These are phyloP conservation scores for Aspergillus ustus DNA, from an alignment of 2,329 filamentous ascomycete genomes.

Conservation along the genomic window DNA sequence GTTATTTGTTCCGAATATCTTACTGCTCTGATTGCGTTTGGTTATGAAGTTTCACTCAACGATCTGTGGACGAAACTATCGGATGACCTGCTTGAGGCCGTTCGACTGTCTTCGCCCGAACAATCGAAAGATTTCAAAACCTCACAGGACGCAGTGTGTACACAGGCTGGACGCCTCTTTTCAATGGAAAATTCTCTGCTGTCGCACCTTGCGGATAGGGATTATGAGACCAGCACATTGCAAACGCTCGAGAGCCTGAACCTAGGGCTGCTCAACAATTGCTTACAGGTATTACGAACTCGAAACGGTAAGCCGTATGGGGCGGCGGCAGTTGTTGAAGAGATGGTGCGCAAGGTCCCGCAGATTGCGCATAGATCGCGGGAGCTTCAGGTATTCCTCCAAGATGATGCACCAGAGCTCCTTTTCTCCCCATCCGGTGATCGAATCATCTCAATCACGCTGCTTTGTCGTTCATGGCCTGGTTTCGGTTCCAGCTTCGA, in stretches of 20 bases:
- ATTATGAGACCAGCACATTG: conserved; percentile 31
- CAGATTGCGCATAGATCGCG: conserved; percentile 45
- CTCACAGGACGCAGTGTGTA: conserved; percentile 72
- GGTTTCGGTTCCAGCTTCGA: conserved; percentile 46
- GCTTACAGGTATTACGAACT: conserved; percentile 54
- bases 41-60: conserved; percentile 55
- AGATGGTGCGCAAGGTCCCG: conserved; percentile 53
- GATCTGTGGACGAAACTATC: conserved; percentile 68
- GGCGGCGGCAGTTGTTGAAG: conserved; percentile 63
- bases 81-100: conserved; percentile 64
- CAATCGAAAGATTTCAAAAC: conserved; percentile 75
- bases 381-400: conserved; percentile 58
- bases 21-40: conserved; percentile 41
- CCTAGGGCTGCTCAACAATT: conserved; percentile 49
- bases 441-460: conserved; percentile 69
- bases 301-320: conserved; percentile 70
- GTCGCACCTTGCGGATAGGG: conserved; percentile 29
- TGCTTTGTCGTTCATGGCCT: conserved; percentile 55
- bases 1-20: conserved; percentile 47
- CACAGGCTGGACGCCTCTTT: conserved; percentile 71
- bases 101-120: conserved; percentile 78
- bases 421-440: conserved; percentile 71
- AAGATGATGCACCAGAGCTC: conserved; percentile 61
- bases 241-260: conserved; percentile 44
- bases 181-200: conserved; percentile 54